These are phyloP conservation scores for Knoxdaviesia capensis DNA, from an alignment of 2,329 filamentous ascomycete species.

Conservation along the genomic window DNA sequence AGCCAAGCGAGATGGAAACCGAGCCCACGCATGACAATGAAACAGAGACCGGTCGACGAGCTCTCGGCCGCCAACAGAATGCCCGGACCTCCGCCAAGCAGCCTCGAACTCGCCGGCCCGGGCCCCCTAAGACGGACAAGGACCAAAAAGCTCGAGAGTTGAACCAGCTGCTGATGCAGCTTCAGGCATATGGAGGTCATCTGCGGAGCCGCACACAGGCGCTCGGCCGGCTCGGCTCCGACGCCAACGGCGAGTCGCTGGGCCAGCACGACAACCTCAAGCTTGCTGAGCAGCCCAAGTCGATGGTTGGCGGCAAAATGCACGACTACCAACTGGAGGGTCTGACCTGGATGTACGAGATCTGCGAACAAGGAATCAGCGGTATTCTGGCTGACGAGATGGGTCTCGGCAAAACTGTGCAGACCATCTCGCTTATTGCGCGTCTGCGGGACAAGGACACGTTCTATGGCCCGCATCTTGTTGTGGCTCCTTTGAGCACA, in stretches of 20 bases:
- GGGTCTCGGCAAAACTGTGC: conserved; percentile 80
- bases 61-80: no score
- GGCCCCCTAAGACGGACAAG: conserved; percentile 29
- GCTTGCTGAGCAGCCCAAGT: conserved; percentile 69
- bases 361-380: conserved; percentile 60
- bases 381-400: conserved; percentile 89
- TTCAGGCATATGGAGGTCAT: conserved; percentile 39
- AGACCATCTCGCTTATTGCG: conserved; percentile 74
- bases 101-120: conserved; percentile 10
- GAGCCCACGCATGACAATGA: no score
- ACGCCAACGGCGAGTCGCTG: conserved; percentile 36
- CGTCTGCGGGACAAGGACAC: conserved; percentile 71
- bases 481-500: conserved; percentile 78
- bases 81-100: conserved; percentile 23
- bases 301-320: conserved; percentile 78
- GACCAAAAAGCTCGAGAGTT: conserved; percentile 38
- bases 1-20: no score
- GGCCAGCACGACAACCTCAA: conserved; percentile 43
- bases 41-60: no score
- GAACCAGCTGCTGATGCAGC: conserved; percentile 37
- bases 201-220: conserved; percentile 43
- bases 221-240: conserved; percentile 38
- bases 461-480: conserved; percentile 70
- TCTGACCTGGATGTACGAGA: conserved; percentile 86
- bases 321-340: conserved; percentile 87